Base-by-base conservation (phyloP, 2,329 filamentous ascomycete genomes). In the Colletotrichum costaricense region DNA sequence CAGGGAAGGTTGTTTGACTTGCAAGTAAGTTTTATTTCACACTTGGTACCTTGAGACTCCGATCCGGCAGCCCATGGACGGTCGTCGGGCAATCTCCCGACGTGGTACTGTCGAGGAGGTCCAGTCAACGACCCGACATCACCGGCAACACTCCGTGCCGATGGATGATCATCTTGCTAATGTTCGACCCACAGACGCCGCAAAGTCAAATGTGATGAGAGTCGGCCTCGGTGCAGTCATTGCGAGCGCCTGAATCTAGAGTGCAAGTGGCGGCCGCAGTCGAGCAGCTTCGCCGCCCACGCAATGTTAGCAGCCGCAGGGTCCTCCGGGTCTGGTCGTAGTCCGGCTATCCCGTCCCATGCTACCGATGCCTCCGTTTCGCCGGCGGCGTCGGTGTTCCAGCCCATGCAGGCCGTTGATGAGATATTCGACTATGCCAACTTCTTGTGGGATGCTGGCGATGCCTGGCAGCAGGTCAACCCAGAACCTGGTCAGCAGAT, bases 131-230 rank as follows among this genome's bases (percentile, higher is more conserved):
- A 65, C 52, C 38, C 63, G 38, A 28, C 7, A 19, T 22, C 19
- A 33, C 30, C 6, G 19, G 19, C 38, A 46, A 33, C n/a, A 49
- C 60, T 46, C 24, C 49, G 22, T 11, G 16, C 24, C 22, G 38
- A 22, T 24, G 49, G 5, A 42, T 8, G 49, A 49, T 33, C 26
- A n/a, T 64, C 26, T 22, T 9, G 55, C 65, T 63, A 59, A 74
- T 57, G 19, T 11, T 35, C 16, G 26, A 69, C 69, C 66, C 28
- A 49, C 73, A 87, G 86, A 74, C 85, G 86, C 49, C 83, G 87
- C 73, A 89, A 89, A 79, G 88, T 88, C 75, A 85, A 87, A 75
- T 90, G 88, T 78, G 86, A 89, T 76, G 87, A 89, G 79, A 83
- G 85, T 74, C 84, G 86, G 70, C 88, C 88, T 7, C 78, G 85